phyloP scores from a whole-genome alignment of 2,329 filamentous ascomycete genomes.

The Endoconidiophora laricicola region DNA sequence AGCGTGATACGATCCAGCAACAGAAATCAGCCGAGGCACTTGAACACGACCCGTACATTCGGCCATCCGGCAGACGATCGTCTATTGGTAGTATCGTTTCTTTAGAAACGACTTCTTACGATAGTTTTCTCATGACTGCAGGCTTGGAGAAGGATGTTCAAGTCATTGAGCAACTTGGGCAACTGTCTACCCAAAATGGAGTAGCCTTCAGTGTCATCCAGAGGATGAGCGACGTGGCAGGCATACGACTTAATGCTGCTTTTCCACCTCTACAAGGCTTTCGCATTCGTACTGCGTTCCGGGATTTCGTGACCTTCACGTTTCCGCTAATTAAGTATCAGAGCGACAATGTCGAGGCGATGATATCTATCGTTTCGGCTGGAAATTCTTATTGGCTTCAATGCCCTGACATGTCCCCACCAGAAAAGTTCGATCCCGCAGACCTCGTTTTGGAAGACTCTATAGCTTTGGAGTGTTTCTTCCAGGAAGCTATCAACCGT shows the following conservation, averaged over 20 bases:
- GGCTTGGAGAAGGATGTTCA: slow-evolving; percentile 34
- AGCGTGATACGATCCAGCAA: slow-evolving; percentile 39
- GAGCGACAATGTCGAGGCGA: slow-evolving; percentile 48
- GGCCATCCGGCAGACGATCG: slow-evolving; percentile 33
- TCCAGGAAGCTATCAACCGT: slow-evolving; percentile 16
- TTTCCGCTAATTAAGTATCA: slow-evolving; percentile 55
- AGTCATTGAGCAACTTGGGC: slow-evolving; percentile 33
- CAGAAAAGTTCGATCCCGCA: slow-evolving; percentile 19
- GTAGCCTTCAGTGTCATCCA: slow-evolving; percentile 37
- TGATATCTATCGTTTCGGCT: slow-evolving; percentile 44
- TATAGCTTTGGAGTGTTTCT: slow-evolving; percentile 28
- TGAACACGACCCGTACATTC: slow-evolving; percentile 24
- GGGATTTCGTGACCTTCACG: slow-evolving; percentile 54
- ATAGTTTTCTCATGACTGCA: slow-evolving; percentile 36
- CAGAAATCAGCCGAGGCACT: slow-evolving; percentile 42
- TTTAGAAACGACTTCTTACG: slow-evolving; percentile 42
- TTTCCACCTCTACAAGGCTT: slow-evolving; percentile 41
- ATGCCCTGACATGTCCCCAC: background rate
- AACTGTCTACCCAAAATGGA: slow-evolving; percentile 31
- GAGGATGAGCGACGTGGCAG: slow-evolving; percentile 31
- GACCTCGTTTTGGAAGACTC: slow-evolving; percentile 35
- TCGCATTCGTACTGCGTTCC: slow-evolving; percentile 44
- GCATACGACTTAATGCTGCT: slow-evolving; percentile 28
- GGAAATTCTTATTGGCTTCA: slow-evolving; percentile 16
- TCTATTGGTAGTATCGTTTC: slow-evolving; percentile 46